Conservation (phyloP, 768 basidiomycete genomes). For the Phlebiopsis flavidoalba region DNA sequence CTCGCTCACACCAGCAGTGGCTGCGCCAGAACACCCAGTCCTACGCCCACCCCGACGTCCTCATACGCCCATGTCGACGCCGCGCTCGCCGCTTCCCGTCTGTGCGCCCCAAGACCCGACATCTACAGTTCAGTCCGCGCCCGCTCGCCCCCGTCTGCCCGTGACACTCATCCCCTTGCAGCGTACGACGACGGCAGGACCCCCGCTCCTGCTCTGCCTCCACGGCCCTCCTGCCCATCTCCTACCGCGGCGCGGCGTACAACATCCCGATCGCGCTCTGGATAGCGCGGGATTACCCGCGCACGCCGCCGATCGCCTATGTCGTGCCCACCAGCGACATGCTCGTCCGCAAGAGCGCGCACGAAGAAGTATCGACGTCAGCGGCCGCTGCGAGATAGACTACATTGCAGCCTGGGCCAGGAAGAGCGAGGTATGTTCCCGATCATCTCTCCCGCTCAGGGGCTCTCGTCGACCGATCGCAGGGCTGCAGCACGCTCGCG, state of each 20-base stretch:
- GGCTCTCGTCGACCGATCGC: constrained; percentile 2
- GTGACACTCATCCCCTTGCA: constrained; percentile 29
- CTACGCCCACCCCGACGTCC: constrained; percentile 51
- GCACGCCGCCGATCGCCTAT: constrained; percentile 77
- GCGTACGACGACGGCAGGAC: constrained; percentile 94
- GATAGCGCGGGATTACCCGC: constrained; percentile 82
- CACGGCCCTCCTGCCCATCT: constrained; percentile 90
- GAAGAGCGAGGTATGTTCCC: constrained; percentile 73
- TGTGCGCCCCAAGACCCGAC: constrained; percentile 74
- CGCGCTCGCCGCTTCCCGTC: constrained; percentile 49
- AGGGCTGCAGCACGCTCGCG: constrained; percentile 75
- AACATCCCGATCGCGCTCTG: constrained; percentile 93
- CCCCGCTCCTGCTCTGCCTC: constrained; percentile 82
- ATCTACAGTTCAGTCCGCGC: constrained; percentile 54
- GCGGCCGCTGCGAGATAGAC: constrained; percentile 63
- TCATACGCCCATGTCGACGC: constrained; percentile 61
- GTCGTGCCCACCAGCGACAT: constrained; percentile 91
- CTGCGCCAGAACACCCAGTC: constrained; percentile 55
- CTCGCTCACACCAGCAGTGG: constrained; percentile 48
- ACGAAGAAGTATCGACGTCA: constrained; percentile 82
- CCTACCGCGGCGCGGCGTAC: constrained; percentile 70
- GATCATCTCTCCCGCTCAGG: neutral
- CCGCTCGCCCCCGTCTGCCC: constrained; percentile 9
- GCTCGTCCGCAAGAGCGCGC: constrained; percentile 72
- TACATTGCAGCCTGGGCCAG: constrained; percentile 76